These are phyloP conservation scores for Tetraselmis chui DNA, from an alignment of 139 green algal genomes.

Conservation along the genomic window DNA sequence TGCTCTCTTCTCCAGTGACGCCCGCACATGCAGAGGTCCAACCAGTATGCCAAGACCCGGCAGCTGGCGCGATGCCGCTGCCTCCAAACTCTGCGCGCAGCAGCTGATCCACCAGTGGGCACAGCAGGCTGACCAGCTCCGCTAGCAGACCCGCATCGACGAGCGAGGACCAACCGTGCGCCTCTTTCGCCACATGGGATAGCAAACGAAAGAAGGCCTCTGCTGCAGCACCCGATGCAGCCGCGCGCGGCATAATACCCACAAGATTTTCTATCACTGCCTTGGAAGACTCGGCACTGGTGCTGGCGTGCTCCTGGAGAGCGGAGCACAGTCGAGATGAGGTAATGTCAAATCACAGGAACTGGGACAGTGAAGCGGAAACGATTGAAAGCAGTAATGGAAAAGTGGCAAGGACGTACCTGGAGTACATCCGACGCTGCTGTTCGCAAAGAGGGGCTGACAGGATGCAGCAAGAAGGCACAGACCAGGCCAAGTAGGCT, in stretches of 20 bases:
- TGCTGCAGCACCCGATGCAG: constrained; percentile 10
- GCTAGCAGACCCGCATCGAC: not conserved
- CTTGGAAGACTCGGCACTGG: not conserved
- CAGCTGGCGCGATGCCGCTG: not conserved
- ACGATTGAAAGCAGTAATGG: too few species aligned
- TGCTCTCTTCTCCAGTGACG: not conserved
- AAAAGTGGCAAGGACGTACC: too few species aligned
- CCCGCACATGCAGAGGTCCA: not conserved
- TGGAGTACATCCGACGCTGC: not conserved
- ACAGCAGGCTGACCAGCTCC: not conserved
- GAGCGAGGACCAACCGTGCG: constrained; percentile 2
- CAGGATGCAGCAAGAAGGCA: not conserved
- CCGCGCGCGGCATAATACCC: not conserved
- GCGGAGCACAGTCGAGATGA: too few species aligned
- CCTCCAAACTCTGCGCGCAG: not conserved
- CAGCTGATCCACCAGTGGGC: not conserved
- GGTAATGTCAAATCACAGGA: too few species aligned
- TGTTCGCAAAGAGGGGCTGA: not conserved
- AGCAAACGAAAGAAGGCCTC: constrained; percentile 27
- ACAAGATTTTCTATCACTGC: not conserved
- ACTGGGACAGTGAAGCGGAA: too few species aligned
- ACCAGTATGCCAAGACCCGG: not conserved
- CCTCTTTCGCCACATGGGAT: not conserved
- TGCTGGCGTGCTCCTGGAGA: not conserved
- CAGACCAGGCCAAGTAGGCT: not conserved